Percentiles rank a stretch among this genome's conserved stretches.
phyloP scores from a whole-genome alignment of 2,329 filamentous ascomycete species.

The Fusarium brachygibbosum region DNA sequence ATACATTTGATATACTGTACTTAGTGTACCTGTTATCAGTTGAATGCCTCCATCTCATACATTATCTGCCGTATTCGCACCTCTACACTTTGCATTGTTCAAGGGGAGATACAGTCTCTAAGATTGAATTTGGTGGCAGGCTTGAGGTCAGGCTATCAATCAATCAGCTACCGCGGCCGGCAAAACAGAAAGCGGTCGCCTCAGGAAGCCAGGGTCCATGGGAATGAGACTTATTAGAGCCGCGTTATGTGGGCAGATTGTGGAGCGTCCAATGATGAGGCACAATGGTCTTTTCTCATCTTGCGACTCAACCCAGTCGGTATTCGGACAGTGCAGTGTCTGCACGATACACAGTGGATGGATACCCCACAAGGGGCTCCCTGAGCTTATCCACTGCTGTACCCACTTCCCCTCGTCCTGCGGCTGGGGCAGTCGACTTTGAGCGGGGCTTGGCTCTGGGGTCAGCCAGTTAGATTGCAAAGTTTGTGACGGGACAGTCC shows the following conservation, averaged over 20 bases:
- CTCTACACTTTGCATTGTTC: background rate
- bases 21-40: background rate
- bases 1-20: background rate
- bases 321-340: conserved; percentile 18
- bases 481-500: conserved; percentile 32
- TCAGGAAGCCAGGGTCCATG: conserved; percentile 9
- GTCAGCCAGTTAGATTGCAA: conserved; percentile 24
- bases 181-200: conserved; percentile 37
- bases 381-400: conserved; percentile 9
- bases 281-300: conserved; percentile 17
- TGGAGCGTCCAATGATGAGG: conserved; percentile 35
- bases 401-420: conserved; percentile 48
- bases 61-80: background rate
- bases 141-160: background rate
- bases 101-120: background rate
- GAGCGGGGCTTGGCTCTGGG: conserved; percentile 29
- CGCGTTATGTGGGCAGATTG: conserved; percentile 36
- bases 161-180: conserved; percentile 38
- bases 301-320: conserved; percentile 14
- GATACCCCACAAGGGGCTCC: conserved; percentile 35
- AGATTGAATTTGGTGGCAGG: background rate
- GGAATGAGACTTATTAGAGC: conserved; percentile 17
- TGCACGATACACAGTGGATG: conserved; percentile 2
- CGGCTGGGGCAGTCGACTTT: conserved; percentile 38
- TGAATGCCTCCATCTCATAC: background rate